Conservation (phyloP, 352 stramenopile species). For the Pythium oligandrum region DNA sequence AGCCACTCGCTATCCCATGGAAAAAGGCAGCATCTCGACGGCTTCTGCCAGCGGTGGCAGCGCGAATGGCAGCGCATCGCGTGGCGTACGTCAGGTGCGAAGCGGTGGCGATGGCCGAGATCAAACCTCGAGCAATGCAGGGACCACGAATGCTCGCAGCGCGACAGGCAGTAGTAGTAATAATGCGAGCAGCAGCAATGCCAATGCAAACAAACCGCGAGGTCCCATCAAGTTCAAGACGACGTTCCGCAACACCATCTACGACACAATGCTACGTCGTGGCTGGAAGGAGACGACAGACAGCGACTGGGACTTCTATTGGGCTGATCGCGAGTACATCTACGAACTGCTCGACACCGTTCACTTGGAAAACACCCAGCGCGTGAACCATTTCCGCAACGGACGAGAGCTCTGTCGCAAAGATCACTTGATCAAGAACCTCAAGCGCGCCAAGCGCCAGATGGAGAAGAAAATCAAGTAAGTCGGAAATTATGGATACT, state of each 20-base stretch:
- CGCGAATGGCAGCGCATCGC: constrained; percentile 19
- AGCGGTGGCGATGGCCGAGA: constrained; percentile 26
- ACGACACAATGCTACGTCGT: constrained; percentile 83
- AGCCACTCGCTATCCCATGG: constrained; percentile 8
- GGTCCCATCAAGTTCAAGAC: constrained; percentile 80
- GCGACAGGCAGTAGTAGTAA: constrained; percentile 14
- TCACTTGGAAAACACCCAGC: constrained; percentile 75
- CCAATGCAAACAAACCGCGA: constrained; percentile 2
- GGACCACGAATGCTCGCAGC: neutral
- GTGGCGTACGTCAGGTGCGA: constrained; percentile 31
- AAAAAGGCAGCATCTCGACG: constrained; percentile 2
- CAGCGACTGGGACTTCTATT: constrained; percentile 89
- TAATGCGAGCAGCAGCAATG: neutral
- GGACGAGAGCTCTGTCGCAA: constrained; percentile 89
- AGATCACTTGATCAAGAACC: constrained; percentile 94
- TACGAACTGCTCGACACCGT: constrained; percentile 89
- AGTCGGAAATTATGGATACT: neutral
- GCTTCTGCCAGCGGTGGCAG: constrained; percentile 19
- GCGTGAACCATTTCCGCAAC: constrained; percentile 92
- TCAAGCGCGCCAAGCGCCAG: constrained; percentile 85
- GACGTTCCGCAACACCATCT: constrained; percentile 91
- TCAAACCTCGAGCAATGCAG: neutral
- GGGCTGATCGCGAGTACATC: constrained; percentile 87
- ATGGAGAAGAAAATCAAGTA: constrained; percentile 80
- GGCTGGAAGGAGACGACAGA: constrained; percentile 90